Evolutionary conservation across 768 basidiomycete species (phyloP), one percentile per base, ranked within the genome.

Genomic region (Tephrocybe sp.): DNA sequence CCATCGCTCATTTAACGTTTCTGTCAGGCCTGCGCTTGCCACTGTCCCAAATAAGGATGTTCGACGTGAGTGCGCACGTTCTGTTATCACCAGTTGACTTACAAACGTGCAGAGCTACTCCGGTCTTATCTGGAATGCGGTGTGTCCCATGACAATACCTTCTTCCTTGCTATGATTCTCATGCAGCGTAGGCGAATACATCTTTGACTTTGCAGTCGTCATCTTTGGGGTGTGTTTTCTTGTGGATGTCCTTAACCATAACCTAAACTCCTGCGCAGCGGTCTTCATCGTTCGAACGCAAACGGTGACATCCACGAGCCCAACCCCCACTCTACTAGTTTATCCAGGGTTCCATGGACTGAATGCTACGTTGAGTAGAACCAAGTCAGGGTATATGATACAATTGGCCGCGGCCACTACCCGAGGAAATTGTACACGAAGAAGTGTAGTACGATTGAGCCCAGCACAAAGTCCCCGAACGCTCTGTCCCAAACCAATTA

Each of bases 391-490:
- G 53, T 59, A 57, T 55, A 60, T 57, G 43, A 53, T 46, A 61
- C 40, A 55, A 17, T 45, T 18, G 18, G 48, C 43, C 43, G 26
- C 26, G 9, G 24, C 18, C 45, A 41, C 71, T 65, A 98, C 68
- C 96, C 97, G 12, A 99, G 79, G 80, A 97, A 98, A 73, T 98
- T 98, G 80, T 86, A 98, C 54, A 97, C 95, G 68, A 98, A 99
- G 76, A 98, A 94, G 70, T 99, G 97, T 28, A 99, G 77, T 33
- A 98, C 85, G 56, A 98, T 86, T 2, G 93, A 95, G n/a, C 94
- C 94, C 39, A 95, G 68, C 23, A 89, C 90, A 64, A 98, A 99
- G 64, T 99, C 97, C 39, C 91, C 95, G 63, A 99, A 99, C 17
- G 97, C 97, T 63, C 97, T 99, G 65, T 15, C 51, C 41, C 24